These are phyloP conservation scores for Komagataella kurtzmanii DNA, from an alignment of 805 yeast species.

Conservation along the genomic window DNA sequence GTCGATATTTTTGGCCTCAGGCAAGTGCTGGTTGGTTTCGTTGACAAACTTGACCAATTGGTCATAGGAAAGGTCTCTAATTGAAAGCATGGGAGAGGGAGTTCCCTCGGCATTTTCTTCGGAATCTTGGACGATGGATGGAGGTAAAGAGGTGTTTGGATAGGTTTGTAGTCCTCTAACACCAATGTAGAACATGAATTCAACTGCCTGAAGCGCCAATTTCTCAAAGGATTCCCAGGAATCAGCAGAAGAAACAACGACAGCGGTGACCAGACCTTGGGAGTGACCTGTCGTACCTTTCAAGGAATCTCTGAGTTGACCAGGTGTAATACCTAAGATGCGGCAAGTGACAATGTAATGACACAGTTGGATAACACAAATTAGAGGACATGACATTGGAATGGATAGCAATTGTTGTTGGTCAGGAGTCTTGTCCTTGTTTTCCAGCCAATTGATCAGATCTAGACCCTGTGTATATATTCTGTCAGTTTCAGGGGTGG, in stretches of 20 bases:
- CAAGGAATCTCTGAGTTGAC: conserved; percentile 60
- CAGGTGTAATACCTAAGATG: conserved; percentile 79
- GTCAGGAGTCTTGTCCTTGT: conserved; percentile 81
- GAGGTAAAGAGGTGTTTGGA: conserved; percentile 91
- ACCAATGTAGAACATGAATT: conserved; percentile 85
- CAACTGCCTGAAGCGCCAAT: conserved; percentile 65
- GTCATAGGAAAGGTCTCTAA: conserved; percentile 71
- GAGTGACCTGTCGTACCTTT: conserved; percentile 81
- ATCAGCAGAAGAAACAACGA: conserved; percentile 72
- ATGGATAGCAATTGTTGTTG: conserved; percentile 78
- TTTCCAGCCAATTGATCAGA: conserved; percentile 74
- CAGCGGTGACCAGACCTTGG: conserved; percentile 86
- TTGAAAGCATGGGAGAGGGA: conserved; percentile 95
- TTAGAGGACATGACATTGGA: conserved; percentile 94
- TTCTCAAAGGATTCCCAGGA: conserved; percentile 76
- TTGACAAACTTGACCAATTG: conserved; percentile 73
- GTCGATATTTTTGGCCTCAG: conserved; percentile 79
- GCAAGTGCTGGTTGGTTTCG: conserved; percentile 86
- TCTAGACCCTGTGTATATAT: conserved; percentile 91
- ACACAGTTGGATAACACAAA: conserved; percentile 88
- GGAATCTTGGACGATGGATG: conserved; percentile 84
- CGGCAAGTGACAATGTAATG: conserved; percentile 85
- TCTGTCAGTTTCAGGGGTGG: conserved; percentile 69
- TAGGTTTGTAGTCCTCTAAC: conserved; percentile 80
- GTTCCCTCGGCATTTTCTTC: conserved; percentile 89